Evolutionary conservation across 352 stramenopile genomes (phyloP), one percentile per base, ranked within the genome.

Genomic region (Phytopythium mirpurense): DNA sequence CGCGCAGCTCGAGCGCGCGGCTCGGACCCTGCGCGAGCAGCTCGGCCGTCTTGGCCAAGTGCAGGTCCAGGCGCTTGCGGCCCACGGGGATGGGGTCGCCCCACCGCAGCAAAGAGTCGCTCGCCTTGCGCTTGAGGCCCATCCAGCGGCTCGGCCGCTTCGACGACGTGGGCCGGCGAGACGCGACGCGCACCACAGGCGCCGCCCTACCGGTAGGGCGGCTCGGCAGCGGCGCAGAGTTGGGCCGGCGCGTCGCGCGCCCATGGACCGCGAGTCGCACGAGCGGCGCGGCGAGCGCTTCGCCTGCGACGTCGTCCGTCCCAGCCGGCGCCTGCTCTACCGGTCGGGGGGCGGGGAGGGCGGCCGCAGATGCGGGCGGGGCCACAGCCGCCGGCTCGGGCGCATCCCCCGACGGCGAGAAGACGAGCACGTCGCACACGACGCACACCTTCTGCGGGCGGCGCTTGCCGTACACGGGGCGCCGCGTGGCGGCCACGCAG

Each of bases 401-500:
- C 9, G 37, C 31, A 14, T 45, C 24, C n/a, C 36, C 32, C 27
- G 14, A 44, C 31, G 41, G 58, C 4, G 24, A 18, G 31, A 83
- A 66, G 11, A 74, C 67, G 3, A 75, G 52, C n/a, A 62, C 53
- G 2, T 84, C 73, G 49, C 74, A 88, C 49, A 76, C 58, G 11
- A 72, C 62, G 42, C 74, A 88, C 18, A 88, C 52, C 57, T 83
- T 85, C 55, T 88, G 78, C 27, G 68, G 73, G 26, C 72, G 81
- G 10, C 27, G 4, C 6, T 70, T 54, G 16, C 65, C 65, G 36
- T 68, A 75, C 21, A 88, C 64, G 5, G 57, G 11, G 4, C 50
- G 68, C 15, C 72, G 69, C 43, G 52, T 63, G 16, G 37, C 37
- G 47, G 72, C 82, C 54, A 77, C 57, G 43, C 78, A 89, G 50